A percentile compares a stretch with the other conserved stretches of the same genome.
Conservation (phyloP, 106 monocot species). For the Dendrobium catenatum region DNA sequence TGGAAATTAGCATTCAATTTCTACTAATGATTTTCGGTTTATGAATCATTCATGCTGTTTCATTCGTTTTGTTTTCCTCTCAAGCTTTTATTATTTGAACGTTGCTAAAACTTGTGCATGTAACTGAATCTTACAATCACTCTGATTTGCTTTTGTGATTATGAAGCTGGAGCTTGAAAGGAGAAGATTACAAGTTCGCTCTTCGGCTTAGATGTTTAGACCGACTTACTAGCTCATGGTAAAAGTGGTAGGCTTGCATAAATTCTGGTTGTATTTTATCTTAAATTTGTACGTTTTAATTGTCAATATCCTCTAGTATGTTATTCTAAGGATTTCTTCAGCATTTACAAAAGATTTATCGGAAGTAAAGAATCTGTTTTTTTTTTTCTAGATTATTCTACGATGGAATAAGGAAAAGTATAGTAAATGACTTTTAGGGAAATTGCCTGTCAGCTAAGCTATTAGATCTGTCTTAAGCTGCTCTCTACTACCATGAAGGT, state of each 20-base stretch:
- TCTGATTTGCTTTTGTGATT: slow-evolving; percentile 5
- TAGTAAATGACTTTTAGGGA: not conserved
- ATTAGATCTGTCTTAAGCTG: not conserved
- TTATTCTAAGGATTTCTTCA: not conserved
- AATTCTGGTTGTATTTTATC: not conserved
- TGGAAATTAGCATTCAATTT: not conserved
- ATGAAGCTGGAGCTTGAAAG: slow-evolving; percentile 78
- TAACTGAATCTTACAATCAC: not conserved
- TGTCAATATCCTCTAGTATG: not conserved
- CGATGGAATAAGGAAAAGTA: not conserved
- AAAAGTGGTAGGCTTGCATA: not conserved
- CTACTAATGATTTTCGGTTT: not conserved
- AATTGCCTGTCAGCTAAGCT: not conserved
- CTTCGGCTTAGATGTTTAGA: slow-evolving; percentile 12
- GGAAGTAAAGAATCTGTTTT: not conserved
- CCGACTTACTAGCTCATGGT: not conserved
- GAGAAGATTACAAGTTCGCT: slow-evolving; percentile 64
- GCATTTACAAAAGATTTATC: not conserved
- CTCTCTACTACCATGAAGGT: not conserved
- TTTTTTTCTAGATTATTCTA: not conserved
- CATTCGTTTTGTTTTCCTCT: not conserved
- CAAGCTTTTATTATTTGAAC: not conserved
- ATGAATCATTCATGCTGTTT: not conserved
- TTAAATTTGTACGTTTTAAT: not conserved
- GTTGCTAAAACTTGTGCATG: not conserved